Evolutionary conservation across 306 rosid genomes (phyloP), one percentile per base, ranked within the genome.

Genomic region (Medicago truncatula): DNA sequence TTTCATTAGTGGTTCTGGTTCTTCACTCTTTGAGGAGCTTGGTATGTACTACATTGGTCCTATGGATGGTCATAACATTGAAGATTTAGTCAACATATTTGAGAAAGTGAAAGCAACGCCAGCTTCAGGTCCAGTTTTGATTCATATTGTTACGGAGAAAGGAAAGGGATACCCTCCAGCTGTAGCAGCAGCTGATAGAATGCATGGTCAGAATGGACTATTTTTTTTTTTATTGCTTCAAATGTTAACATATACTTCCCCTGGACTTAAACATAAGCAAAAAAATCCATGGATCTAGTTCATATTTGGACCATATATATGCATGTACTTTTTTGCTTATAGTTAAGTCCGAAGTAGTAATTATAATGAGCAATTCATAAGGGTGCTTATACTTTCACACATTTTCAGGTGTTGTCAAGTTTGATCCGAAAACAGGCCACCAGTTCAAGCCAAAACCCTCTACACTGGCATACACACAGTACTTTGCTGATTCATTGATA

Each of bases 111-210:
- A 88, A 81, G 84, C 86, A 16, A 80, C 84, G 90, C 97, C 98
- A 0, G 91, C 97, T 8, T 92, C 91, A 0, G 97, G 98, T 71
- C 98, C 97, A 0, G 97, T 94, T 65, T 76, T 94, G 89, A 92
- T 94, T 75, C 98, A 90, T 71, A 56, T 94, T 28, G 79, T 94
- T 52, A 94, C 97, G 69, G 97, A 94, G 65, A 94, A 94, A 81
- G 98, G 98, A 56, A 94, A 92, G 80, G 98, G 98, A 75, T 94
- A 92, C 62, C 85, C 93, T 21, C 98, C 98, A 38, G 98, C 98
- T 6, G 96, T 90, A 83, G 86, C 79, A 57, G 95, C 98, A 18
- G 80, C 83, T 9, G 97, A 92, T 71, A 94, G 80, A 85, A 92
- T 94, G 98, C 98, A 92, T 39, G 96, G 98, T 91, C 68, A 81